A percentile compares a stretch with the other conserved stretches of the same genome.
Conservation (phyloP, 805 yeast genomes). For the Yamadazyma akitaensis region DNA sequence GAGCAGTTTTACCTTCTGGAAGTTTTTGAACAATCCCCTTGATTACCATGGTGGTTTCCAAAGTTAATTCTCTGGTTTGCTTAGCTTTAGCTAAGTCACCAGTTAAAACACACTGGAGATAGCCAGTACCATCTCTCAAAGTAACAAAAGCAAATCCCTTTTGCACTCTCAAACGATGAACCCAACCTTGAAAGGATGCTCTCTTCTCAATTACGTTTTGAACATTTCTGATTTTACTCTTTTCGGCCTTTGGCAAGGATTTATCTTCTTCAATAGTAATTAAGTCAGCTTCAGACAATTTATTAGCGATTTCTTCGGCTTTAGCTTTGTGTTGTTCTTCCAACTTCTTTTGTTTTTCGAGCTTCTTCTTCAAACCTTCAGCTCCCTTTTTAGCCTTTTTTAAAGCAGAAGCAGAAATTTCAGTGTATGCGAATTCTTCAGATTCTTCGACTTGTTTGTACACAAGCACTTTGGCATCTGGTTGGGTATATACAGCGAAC, state of each 20-base stretch:
- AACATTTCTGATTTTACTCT: constrained; percentile 60
- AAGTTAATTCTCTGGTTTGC: constrained; percentile 77
- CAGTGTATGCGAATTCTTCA: constrained; percentile 55
- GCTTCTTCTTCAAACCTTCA: constrained; percentile 83
- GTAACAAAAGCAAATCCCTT: constrained; percentile 90
- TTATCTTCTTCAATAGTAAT: constrained; percentile 73
- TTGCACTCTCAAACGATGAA: constrained; percentile 89
- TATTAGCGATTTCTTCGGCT: constrained; percentile 59
- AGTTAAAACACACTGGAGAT: constrained; percentile 75
- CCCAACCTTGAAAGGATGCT: constrained; percentile 87
- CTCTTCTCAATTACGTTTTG: constrained; percentile 61
- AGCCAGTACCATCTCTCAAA: constrained; percentile 94
- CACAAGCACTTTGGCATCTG: constrained; percentile 56
- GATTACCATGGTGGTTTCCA: constrained; percentile 79
- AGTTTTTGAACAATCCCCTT: constrained; percentile 78
- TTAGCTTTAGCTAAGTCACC: constrained; percentile 93
- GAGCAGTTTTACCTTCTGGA: constrained; percentile 96
- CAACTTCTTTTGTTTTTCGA: constrained; percentile 59
- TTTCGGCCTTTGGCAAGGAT: constrained; percentile 65
- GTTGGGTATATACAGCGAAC: constrained; percentile 58
- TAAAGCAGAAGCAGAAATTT: constrained; percentile 84
- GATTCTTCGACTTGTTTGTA: constrained; percentile 58
- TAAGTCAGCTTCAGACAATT: constrained; percentile 70
- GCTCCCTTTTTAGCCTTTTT: constrained; percentile 97
- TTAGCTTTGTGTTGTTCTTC: constrained; percentile 60